Evolutionary conservation across 192 early-diverging fungal species (phyloP).

Genomic region (Backusella psychrophila): DNA sequence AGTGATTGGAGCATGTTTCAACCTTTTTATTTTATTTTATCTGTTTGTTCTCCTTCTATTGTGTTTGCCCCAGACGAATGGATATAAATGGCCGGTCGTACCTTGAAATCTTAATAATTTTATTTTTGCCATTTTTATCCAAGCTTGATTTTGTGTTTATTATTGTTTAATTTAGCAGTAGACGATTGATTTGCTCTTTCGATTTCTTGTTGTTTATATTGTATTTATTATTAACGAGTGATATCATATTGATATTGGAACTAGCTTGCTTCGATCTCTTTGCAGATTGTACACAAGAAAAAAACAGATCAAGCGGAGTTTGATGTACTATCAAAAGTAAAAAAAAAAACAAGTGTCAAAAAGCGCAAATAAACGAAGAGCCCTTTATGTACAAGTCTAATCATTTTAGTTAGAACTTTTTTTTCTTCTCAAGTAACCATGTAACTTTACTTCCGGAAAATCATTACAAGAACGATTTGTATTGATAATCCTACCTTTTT

Average conservation of each 20-base stretch:
- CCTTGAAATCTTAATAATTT: neutral
- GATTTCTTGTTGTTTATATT: neutral
- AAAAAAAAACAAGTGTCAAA: neutral
- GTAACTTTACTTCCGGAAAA: neutral
- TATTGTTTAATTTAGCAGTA: no score
- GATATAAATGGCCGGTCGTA: no score
- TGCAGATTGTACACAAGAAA: neutral
- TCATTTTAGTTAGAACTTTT: neutral
- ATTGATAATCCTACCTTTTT: neutral
- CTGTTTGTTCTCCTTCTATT: neutral
- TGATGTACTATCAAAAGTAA: neutral
- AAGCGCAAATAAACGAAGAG: neutral
- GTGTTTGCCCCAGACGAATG: no score
- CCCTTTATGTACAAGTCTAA: neutral
- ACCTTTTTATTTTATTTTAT: neutral
- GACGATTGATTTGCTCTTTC: neutral
- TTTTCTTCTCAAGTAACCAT: neutral
- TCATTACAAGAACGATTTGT: neutral
- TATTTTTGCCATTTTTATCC: neutral
- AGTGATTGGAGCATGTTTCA: slow-evolving; percentile 6
- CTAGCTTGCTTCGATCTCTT: no score
- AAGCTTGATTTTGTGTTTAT: neutral
- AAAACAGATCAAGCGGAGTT: neutral
- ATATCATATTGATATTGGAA: no score
- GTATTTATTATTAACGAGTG: neutral